Conservation (phyloP, 345 rosid genomes). For the Moricandia arvensis region DNA sequence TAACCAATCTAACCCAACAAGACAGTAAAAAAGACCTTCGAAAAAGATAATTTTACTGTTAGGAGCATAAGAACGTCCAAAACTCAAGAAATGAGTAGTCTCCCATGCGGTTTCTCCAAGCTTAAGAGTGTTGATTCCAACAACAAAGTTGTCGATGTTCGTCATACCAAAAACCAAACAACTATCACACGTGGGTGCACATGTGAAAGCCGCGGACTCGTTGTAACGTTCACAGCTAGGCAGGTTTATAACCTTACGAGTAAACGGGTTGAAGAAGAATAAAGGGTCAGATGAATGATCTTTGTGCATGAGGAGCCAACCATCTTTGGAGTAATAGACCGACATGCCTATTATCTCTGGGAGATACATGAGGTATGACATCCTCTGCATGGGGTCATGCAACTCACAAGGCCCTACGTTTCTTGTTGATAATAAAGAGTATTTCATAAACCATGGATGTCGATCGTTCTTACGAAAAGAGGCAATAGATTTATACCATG, state of each 20-base stretch:
- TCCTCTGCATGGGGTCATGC: constrained; percentile 54
- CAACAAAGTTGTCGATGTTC: constrained; percentile 43
- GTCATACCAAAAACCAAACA: constrained; percentile 54
- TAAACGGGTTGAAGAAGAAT: constrained; percentile 63
- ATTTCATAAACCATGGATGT: constrained; percentile 63
- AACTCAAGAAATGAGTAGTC: constrained; percentile 27
- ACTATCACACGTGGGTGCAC: constrained; percentile 47
- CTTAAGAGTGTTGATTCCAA: constrained; percentile 52
- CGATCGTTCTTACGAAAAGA: constrained; percentile 48
- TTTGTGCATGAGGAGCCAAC: constrained; percentile 59
- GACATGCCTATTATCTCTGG: constrained; percentile 53
- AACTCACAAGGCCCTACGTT: constrained; percentile 38
- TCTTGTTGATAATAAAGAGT: constrained; percentile 40
- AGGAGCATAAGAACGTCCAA: background rate
- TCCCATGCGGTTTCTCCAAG: constrained; percentile 46
- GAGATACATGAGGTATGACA: constrained; percentile 44
- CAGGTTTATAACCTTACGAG: constrained; percentile 39
- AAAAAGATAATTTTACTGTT: background rate
- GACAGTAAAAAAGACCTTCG: background rate
- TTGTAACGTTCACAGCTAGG: constrained; percentile 48
- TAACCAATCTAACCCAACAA: background rate
- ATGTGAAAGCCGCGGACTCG: constrained; percentile 47
- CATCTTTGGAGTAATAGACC: constrained; percentile 54
- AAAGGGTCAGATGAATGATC: constrained; percentile 34
- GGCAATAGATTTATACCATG: constrained; percentile 49